phyloP scores from a whole-genome alignment of 2,329 filamentous ascomycete species.

The Fusarium vanettenii region DNA sequence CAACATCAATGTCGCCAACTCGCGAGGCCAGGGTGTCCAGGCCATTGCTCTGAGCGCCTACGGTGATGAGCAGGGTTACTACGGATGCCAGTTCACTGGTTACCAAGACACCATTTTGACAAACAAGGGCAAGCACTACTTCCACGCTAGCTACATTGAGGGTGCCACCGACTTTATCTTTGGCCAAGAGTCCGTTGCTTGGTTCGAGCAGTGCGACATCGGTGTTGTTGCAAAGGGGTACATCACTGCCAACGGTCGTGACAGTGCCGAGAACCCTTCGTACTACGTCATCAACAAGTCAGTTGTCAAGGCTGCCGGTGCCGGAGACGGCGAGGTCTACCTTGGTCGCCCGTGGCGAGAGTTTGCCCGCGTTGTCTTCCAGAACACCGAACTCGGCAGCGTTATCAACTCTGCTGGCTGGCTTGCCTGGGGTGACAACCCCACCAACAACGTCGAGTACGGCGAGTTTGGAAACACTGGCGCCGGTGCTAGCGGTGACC shows the following conservation, averaged over 20 bases:
- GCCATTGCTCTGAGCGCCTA: constrained; percentile 55
- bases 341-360: constrained; percentile 60
- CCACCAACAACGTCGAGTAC: constrained; percentile 64
- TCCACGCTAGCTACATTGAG: constrained; percentile 55
- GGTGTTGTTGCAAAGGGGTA: constrained; percentile 49
- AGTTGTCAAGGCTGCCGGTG: constrained; percentile 45
- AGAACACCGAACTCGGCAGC: constrained; percentile 58
- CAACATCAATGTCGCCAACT: constrained; percentile 66
- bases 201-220: constrained; percentile 57
- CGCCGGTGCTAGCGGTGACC: constrained; percentile 61
- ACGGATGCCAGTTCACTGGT: constrained; percentile 58
- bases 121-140: constrained; percentile 59
- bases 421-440: constrained; percentile 62
- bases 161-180: constrained; percentile 58
- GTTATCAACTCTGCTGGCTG: constrained; percentile 60
- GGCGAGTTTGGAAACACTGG: constrained; percentile 70
- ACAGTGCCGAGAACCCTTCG: constrained; percentile 48
- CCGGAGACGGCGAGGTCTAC: constrained; percentile 50
- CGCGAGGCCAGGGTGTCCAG: constrained; percentile 57
- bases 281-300: constrained; percentile 60
- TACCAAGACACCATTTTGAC: constrained; percentile 63
- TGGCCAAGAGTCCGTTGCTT: constrained; percentile 53
- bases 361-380: constrained; percentile 60
- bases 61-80: constrained; percentile 55
- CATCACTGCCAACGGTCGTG: constrained; percentile 56